These are phyloP conservation scores for Cylindrotheca closterium DNA, from an alignment of 108 stramenopile genomes.

Conservation along the genomic window DNA sequence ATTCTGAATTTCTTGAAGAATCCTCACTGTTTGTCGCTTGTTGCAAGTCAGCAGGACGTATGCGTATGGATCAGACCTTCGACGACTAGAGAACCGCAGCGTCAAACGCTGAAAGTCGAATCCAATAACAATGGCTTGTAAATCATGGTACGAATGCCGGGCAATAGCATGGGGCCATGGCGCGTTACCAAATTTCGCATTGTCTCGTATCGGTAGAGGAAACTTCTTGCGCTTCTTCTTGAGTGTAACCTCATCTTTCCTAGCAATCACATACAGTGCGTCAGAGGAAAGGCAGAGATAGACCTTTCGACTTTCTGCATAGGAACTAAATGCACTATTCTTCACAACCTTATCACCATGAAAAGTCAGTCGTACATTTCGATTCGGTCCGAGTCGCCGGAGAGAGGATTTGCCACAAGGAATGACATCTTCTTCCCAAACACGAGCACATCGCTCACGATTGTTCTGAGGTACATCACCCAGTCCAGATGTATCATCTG, in stretches of 20 bases:
- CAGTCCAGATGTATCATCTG: slow-evolving; percentile 3
- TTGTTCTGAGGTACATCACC: slow-evolving; percentile 8
- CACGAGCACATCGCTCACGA: slow-evolving; percentile 61
- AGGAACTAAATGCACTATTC: slow-evolving; percentile 36
- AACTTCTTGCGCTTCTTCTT: slow-evolving; percentile 52
- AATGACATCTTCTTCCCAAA: slow-evolving; percentile 76
- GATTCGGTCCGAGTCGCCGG: slow-evolving; percentile 53
- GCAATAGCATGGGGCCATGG: slow-evolving; percentile 80
- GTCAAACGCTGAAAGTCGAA: slow-evolving; percentile 83
- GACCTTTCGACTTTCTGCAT: slow-evolving; percentile 65
- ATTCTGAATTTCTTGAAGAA: slow-evolving; percentile 71
- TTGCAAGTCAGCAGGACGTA: slow-evolving; percentile 74
- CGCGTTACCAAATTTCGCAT: slow-evolving; percentile 58
- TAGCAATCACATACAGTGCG: slow-evolving; percentile 66
- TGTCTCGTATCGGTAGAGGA: slow-evolving; percentile 59
- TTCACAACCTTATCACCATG: slow-evolving; percentile 58
- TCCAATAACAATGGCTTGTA: slow-evolving; percentile 74
- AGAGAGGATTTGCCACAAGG: slow-evolving; percentile 73
- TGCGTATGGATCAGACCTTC: slow-evolving; percentile 51
- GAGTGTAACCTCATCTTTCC: slow-evolving; percentile 46
- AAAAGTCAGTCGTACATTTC: slow-evolving; percentile 54
- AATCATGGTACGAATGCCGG: slow-evolving; percentile 54
- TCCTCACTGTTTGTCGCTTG: slow-evolving; percentile 57
- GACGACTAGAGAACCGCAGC: slow-evolving; percentile 50
- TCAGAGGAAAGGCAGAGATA: slow-evolving; percentile 59